A percentile compares a stretch with the other conserved stretches of the same genome.
These are phyloP conservation scores for Fusarium luffae DNA, from an alignment of 2,329 filamentous ascomycete genomes.

Conservation along the genomic window DNA sequence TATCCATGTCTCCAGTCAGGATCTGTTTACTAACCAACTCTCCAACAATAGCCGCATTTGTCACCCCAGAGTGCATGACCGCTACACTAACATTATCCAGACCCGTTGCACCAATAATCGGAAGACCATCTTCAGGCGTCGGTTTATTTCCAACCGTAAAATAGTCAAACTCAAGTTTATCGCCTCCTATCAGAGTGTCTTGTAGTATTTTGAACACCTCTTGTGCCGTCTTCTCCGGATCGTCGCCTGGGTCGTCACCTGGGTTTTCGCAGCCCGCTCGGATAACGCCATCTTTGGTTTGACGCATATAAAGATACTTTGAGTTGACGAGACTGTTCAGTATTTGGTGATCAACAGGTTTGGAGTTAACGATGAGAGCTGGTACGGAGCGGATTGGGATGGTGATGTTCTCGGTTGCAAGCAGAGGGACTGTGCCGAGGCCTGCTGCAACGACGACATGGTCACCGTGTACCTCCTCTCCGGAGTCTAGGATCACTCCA, in stretches of 20 bases:
- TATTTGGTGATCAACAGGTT: neutral
- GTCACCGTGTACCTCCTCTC: neutral
- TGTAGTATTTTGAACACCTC: constrained; percentile 12
- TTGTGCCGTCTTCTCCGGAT: constrained; percentile 18
- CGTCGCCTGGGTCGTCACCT: constrained; percentile 19
- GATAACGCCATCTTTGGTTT: constrained; percentile 22
- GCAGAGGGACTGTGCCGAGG: constrained; percentile 10
- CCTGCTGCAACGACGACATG: constrained; percentile 31
- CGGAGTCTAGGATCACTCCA: constrained; percentile 15
- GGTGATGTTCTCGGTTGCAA: neutral
- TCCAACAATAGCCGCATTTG: constrained; percentile 31
- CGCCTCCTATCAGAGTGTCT: neutral
- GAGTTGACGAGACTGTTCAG: constrained; percentile 20
- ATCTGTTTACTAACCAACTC: constrained; percentile 25
- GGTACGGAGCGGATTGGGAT: constrained; percentile 9
- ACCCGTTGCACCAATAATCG: constrained; percentile 27
- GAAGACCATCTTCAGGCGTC: constrained; percentile 16
- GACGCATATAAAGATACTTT: constrained; percentile 20
- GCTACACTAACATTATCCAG: constrained; percentile 22
- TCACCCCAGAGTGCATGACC: constrained; percentile 35
- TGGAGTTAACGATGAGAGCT: constrained; percentile 26
- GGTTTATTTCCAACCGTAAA: constrained; percentile 28
- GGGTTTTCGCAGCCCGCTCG: constrained; percentile 27
- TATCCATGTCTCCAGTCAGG: neutral
- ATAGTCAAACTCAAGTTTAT: constrained; percentile 4